Evolutionary conservation across 2,329 filamentous ascomycete genomes (phyloP).

Genomic region (Microthyrium microscopicum): DNA sequence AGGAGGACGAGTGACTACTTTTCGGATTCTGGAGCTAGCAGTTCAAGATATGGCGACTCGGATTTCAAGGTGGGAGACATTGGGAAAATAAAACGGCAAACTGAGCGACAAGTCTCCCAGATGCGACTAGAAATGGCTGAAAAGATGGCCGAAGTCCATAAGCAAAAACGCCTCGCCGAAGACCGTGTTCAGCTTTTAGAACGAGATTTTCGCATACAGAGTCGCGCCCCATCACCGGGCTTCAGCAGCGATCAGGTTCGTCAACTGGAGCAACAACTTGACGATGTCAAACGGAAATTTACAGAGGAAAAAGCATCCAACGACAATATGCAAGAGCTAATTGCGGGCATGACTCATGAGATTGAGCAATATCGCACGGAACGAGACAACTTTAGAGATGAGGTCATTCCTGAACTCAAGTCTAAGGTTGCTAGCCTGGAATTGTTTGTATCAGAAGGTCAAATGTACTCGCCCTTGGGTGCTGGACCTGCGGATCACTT

Average conservation of each 20-base stretch:
- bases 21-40: conserved; percentile 86
- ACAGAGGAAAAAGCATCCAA: conserved; percentile 75
- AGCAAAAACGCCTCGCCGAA: conserved; percentile 59
- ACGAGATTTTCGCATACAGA: conserved; percentile 26
- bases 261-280: conserved; percentile 64
- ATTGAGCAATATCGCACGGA: conserved; percentile 71
- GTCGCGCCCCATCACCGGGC: too few species aligned
- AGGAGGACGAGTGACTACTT: conserved; percentile 93
- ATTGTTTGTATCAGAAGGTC: conserved; percentile 9
- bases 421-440: conserved; percentile 66
- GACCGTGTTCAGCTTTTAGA: conserved; percentile 68
- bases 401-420: conserved; percentile 64
- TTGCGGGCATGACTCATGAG: conserved; percentile 69
- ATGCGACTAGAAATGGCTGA: conserved; percentile 70
- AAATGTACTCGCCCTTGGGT: neutral
- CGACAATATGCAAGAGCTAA: conserved; percentile 82
- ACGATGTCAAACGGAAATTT: conserved; percentile 67
- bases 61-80: conserved; percentile 46
- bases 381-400: conserved; percentile 78
- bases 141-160: conserved; percentile 75
- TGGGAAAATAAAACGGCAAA: conserved; percentile 63
- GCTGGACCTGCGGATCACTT: neutral
- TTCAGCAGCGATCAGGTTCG: conserved; percentile 41
- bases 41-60: conserved; percentile 48
- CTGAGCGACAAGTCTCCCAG: conserved; percentile 82